phyloP scores from a whole-genome alignment of 352 stramenopile species.

The Globisporangium cylindrosporum region DNA sequence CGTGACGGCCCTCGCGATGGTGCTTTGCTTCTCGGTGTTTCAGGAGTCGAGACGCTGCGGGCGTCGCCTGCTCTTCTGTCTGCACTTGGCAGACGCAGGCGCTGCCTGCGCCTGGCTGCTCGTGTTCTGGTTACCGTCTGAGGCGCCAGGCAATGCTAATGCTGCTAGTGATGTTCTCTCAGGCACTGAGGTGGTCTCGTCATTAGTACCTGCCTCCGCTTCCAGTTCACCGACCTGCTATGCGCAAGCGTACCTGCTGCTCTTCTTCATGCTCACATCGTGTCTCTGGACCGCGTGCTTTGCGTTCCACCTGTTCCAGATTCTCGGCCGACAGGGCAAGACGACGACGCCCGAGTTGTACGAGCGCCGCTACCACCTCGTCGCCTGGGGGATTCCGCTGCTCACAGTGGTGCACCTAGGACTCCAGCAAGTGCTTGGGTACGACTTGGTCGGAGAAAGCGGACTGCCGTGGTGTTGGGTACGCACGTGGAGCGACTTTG shows the following conservation, averaged over 20 bases:
- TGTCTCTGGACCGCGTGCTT: constrained; percentile 77
- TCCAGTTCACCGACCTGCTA: constrained; percentile 2
- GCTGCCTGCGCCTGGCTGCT: constrained; percentile 54
- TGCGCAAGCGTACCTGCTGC: constrained; percentile 50
- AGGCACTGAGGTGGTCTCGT: background rate
- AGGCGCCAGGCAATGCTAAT: background rate
- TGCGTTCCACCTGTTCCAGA: constrained; percentile 71
- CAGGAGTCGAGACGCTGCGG: constrained; percentile 67
- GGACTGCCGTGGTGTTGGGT: constrained; percentile 77
- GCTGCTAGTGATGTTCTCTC: background rate
- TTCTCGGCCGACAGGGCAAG: constrained; percentile 47
- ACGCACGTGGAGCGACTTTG: constrained; percentile 57
- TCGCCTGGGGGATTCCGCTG: constrained; percentile 60
- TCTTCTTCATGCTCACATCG: constrained; percentile 70
- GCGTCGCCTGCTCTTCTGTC: constrained; percentile 56
- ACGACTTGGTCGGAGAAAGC: constrained; percentile 53
- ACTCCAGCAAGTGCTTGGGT: constrained; percentile 41
- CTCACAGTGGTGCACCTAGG: constrained; percentile 44
- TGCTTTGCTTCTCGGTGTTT: constrained; percentile 54
- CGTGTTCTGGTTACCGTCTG: constrained; percentile 33
- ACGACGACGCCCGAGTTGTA: constrained; percentile 48
- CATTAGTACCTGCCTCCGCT: background rate
- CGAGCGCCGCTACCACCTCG: constrained; percentile 61
- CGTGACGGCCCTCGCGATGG: constrained; percentile 39
- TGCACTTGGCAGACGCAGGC: constrained; percentile 55